Percentiles rank a stretch among this genome's conserved stretches.
Conservation (phyloP, 2,329 filamentous ascomycete species). For the Apiospora hydei region DNA sequence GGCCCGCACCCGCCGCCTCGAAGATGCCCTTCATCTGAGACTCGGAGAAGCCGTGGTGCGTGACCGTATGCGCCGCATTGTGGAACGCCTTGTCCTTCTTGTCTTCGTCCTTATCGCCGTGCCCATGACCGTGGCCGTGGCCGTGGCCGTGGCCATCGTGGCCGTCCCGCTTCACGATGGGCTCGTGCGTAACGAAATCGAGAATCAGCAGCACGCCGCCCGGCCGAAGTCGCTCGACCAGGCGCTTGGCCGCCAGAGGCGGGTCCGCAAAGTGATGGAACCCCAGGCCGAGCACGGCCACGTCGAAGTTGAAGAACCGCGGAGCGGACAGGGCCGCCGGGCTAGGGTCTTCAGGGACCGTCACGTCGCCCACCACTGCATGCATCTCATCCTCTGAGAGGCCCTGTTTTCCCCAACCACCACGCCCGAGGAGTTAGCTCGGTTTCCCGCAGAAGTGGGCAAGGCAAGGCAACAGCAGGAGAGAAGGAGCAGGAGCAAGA, state of each 20-base stretch:
- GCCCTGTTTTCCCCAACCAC: conserved; percentile 45
- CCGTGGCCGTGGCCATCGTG: conserved; percentile 30
- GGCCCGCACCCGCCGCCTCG: conserved; percentile 64
- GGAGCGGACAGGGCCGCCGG: conserved; percentile 64
- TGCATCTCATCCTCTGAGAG: conserved; percentile 59
- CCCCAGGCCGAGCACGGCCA: conserved; percentile 67
- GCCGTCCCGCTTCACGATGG: not conserved
- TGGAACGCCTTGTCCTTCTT: conserved; percentile 31
- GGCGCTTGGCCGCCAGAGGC: conserved; percentile 60
- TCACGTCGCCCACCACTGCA: conserved; percentile 65
- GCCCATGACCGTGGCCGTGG: conserved; percentile 34
- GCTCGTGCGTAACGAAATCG: conserved; percentile 68
- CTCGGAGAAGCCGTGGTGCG: conserved; percentile 71
- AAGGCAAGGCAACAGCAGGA: not conserved
- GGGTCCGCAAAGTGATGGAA: conserved; percentile 75
- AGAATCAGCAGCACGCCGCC: conserved; percentile 73
- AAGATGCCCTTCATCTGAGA: conserved; percentile 68
- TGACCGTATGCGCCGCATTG: conserved; percentile 57
- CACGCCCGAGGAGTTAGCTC: not conserved
- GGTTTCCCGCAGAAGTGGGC: not conserved
- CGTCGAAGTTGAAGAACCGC: conserved; percentile 74
- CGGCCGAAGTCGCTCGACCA: conserved; percentile 67
- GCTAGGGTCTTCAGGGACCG: conserved; percentile 52
- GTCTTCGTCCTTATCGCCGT: not conserved
- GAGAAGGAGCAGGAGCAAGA: no score